Evolutionary conservation across 495 filamentous ascomycete genomes (phyloP).

Genomic region (Neurospora cerealis): DNA sequence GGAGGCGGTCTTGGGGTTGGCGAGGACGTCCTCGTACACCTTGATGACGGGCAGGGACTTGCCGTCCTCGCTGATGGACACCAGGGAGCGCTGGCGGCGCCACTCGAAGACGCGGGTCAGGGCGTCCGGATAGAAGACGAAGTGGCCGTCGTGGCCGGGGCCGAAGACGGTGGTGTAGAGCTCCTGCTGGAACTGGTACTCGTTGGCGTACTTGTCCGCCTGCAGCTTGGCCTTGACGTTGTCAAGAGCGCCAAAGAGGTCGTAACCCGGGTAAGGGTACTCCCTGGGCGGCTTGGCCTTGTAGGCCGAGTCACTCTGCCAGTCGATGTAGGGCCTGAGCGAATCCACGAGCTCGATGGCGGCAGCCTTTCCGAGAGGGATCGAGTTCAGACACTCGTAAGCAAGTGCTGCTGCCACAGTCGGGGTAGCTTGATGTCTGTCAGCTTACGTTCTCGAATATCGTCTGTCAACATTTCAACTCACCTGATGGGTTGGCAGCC

Average conservation of each 20-base stretch:
- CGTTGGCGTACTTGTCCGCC: slow-evolving; percentile 28
- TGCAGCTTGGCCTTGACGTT: slow-evolving; percentile 17
- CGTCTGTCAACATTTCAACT: background rate
- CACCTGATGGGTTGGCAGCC: slow-evolving; percentile 1
- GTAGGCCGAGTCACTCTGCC: slow-evolving; percentile 34
- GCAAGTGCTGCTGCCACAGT: slow-evolving; percentile 17
- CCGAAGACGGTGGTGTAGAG: slow-evolving; percentile 25
- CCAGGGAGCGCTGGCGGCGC: slow-evolving; percentile 9
- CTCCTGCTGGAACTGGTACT: slow-evolving; percentile 43
- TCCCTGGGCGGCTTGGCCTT: slow-evolving; percentile 32
- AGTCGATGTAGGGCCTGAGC: slow-evolving; percentile 21
- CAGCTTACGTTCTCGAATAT: background rate
- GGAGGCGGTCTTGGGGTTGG: slow-evolving; percentile 5
- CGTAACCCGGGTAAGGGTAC: slow-evolving; percentile 21
- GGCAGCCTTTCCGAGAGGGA: slow-evolving; percentile 18
- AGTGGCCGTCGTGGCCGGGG: slow-evolving; percentile 41
- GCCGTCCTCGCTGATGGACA: slow-evolving; percentile 24
- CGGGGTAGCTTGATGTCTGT: slow-evolving; percentile 2
- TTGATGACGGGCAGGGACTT: slow-evolving; percentile 16
- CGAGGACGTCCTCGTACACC: slow-evolving; percentile 7
- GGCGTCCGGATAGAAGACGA: slow-evolving; percentile 19
- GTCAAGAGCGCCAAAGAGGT: slow-evolving; percentile 29
- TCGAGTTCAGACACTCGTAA: slow-evolving; percentile 19
- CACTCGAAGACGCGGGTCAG: slow-evolving; percentile 17
- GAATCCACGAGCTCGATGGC: slow-evolving; percentile 22